phyloP scores from a whole-genome alignment of 805 yeast genomes.

The Pichia sporocuriosa region DNA sequence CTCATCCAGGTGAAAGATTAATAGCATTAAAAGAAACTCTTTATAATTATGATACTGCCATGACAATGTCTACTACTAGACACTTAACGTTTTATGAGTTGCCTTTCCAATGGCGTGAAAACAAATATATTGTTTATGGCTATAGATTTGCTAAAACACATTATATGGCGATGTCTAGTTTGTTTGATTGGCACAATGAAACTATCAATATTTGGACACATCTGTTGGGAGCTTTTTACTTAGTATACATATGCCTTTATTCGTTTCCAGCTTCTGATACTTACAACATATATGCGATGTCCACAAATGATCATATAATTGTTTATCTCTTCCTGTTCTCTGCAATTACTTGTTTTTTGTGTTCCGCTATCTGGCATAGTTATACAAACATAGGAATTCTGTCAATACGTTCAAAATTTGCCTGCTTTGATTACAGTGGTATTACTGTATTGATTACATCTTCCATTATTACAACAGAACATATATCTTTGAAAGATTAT shows the following conservation, averaged over 20 bases:
- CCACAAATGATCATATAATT: slow-evolving; percentile 39
- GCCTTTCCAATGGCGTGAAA: slow-evolving; percentile 92
- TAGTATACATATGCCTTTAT: slow-evolving; percentile 48
- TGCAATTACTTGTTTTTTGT: slow-evolving; percentile 66
- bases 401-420: slow-evolving; percentile 61
- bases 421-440: slow-evolving; percentile 94
- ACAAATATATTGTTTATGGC: slow-evolving; percentile 75
- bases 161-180: slow-evolving; percentile 48
- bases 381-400: slow-evolving; percentile 70
- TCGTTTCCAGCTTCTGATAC: slow-evolving; percentile 60
- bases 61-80: slow-evolving; percentile 35
- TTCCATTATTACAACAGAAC: slow-evolving; percentile 81
- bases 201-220: slow-evolving; percentile 94
- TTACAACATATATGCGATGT: slow-evolving; percentile 32
- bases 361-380: slow-evolving; percentile 89
- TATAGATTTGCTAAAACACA: slow-evolving; percentile 75
- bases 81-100: slow-evolving; percentile 76
- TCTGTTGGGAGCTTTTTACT: slow-evolving; percentile 54
- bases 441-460: slow-evolving; percentile 86
- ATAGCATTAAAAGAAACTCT: slow-evolving; percentile 30
- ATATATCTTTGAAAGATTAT: slow-evolving; percentile 61
- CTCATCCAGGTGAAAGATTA: slow-evolving; percentile 24
- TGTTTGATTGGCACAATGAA: slow-evolving; percentile 73
- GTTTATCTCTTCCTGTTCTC: slow-evolving; percentile 63
- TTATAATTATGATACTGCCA: slow-evolving; percentile 43